A percentile compares a stretch with the other conserved stretches of the same genome.
phyloP scores from a whole-genome alignment of 2,329 filamentous ascomycete species.

The Ampelomyces quisqualis region DNA sequence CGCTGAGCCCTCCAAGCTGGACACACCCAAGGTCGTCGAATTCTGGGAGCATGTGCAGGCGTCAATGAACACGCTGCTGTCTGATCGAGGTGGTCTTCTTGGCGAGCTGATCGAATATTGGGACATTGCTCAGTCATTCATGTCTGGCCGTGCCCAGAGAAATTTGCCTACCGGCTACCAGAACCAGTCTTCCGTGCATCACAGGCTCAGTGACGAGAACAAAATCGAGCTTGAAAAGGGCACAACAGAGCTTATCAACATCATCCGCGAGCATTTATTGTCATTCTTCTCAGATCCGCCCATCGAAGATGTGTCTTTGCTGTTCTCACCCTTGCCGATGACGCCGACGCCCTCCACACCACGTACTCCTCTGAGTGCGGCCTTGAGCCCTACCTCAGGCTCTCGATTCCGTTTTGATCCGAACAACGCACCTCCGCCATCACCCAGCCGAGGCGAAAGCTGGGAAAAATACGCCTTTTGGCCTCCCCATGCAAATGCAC shows the following conservation, averaged over 20 bases:
- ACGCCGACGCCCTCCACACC: constrained; percentile 66
- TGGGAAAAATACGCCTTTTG: constrained; percentile 97
- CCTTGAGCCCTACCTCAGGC: constrained; percentile 62
- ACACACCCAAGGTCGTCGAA: constrained; percentile 77
- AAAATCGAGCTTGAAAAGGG: constrained; percentile 73
- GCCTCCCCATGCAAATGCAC: constrained; percentile 87
- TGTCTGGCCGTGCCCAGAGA: constrained; percentile 80
- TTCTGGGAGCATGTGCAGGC: constrained; percentile 87
- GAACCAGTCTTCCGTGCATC: constrained; percentile 76
- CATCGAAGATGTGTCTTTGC: constrained; percentile 82
- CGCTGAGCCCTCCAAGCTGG: constrained; percentile 60
- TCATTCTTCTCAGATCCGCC: constrained; percentile 85
- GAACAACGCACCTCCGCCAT: constrained; percentile 74
- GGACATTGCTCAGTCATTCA: constrained; percentile 87
- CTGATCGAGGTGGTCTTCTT: constrained; percentile 71
- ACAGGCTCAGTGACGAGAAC: constrained; percentile 72
- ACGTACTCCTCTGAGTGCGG: constrained; percentile 54
- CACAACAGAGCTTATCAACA: constrained; percentile 75
- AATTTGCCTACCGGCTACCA: constrained; percentile 78
- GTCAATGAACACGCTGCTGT: constrained; percentile 73
- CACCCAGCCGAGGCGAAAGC: constrained; percentile 70
- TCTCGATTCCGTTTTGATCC: constrained; percentile 79
- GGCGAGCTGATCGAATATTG: constrained; percentile 92
- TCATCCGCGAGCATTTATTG: constrained; percentile 76
- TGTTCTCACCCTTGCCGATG: constrained; percentile 77